These are phyloP conservation scores for Thelonectria rubi DNA, from an alignment of 2,329 filamentous ascomycete species.

Conservation along the genomic window DNA sequence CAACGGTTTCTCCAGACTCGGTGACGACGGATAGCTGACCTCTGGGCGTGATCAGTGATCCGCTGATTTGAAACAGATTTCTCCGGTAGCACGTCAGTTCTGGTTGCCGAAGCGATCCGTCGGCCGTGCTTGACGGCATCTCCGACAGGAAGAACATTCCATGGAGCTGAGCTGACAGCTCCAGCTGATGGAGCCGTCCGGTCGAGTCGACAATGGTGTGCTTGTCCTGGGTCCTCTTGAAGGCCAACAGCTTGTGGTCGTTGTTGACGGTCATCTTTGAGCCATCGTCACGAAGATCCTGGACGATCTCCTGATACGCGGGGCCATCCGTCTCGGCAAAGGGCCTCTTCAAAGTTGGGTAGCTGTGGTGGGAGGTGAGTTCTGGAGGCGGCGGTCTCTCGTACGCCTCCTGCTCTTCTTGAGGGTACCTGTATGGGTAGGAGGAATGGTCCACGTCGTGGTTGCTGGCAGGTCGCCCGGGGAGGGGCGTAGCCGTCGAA, in stretches of 20 bases:
- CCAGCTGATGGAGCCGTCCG: constrained; percentile 68
- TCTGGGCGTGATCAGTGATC: constrained; percentile 82
- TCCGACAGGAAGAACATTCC: constrained; percentile 92
- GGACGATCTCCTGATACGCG: constrained; percentile 68
- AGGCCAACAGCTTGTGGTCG: constrained; percentile 69
- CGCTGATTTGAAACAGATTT: constrained; percentile 96
- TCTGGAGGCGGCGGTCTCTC: constrained; percentile 61
- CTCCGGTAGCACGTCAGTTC: constrained; percentile 96
- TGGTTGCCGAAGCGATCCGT: constrained; percentile 70
- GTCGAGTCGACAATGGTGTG: constrained; percentile 68
- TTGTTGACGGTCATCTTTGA: constrained; percentile 66
- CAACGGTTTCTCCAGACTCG: constrained; percentile 84
- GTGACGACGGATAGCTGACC: constrained; percentile 82
- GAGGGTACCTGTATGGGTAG: constrained; percentile 64
- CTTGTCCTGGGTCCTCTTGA: constrained; percentile 66
- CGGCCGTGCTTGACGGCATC: constrained; percentile 70
- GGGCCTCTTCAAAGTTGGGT: constrained; percentile 64
- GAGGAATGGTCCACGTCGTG: constrained; percentile 60
- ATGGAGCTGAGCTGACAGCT: constrained; percentile 77
- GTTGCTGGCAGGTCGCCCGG: constrained; percentile 60
- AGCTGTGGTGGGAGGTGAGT: constrained; percentile 61
- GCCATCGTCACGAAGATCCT: constrained; percentile 67
- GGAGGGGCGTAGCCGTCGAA: constrained; percentile 57
- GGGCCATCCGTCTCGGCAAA: constrained; percentile 65
- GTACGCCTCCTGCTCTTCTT: constrained; percentile 64